phyloP scores from a whole-genome alignment of 257 asterid genomes.

The Nyctanthes arbortristis region DNA sequence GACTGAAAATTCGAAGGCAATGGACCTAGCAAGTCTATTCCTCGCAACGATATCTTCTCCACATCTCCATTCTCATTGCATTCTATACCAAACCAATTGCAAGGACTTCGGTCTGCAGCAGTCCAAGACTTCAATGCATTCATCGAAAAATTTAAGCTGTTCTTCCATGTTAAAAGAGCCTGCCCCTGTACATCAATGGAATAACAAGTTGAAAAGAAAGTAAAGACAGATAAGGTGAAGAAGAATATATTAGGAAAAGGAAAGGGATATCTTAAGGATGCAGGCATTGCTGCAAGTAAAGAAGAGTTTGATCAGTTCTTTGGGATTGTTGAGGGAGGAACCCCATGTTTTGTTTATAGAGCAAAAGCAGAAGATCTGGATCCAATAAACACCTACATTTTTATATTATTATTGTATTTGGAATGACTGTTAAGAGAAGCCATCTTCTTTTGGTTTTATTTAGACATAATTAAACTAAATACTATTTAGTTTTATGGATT shows the following conservation, averaged over 20 bases:
- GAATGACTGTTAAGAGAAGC: slow-evolving; percentile 34
- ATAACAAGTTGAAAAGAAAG: slow-evolving; percentile 37
- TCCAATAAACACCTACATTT: slow-evolving; percentile 63
- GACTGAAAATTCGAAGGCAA: slow-evolving; percentile 73
- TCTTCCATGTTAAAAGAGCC: slow-evolving; percentile 77
- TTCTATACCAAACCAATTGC: slow-evolving; percentile 73
- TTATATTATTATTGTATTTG: slow-evolving; percentile 49
- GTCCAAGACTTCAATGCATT: slow-evolving; percentile 60
- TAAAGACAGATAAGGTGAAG: slow-evolving; percentile 23
- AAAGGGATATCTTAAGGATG: slow-evolving; percentile 37
- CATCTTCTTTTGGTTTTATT: slow-evolving; percentile 42
- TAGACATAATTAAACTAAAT: slow-evolving; percentile 6
- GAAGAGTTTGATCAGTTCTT: slow-evolving; percentile 36
- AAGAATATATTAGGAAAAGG: slow-evolving; percentile 22
- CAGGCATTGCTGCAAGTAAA: slow-evolving; percentile 59
- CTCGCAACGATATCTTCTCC: slow-evolving; percentile 48
- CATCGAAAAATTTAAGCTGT: slow-evolving; percentile 42
- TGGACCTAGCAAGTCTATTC: slow-evolving; percentile 76
- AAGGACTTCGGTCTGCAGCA: slow-evolving; percentile 51
- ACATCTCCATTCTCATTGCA: slow-evolving; percentile 67
- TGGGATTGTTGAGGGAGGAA: slow-evolving; percentile 68
- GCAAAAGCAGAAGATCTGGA: slow-evolving; percentile 72
- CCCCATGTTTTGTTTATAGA: slow-evolving; percentile 82
- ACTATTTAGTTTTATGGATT: slow-evolving; percentile 5
- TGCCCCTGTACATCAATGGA: slow-evolving; percentile 67